Base-by-base conservation (phyloP, 2,329 filamentous ascomycete species). In the Trichoderma endophyticum region DNA sequence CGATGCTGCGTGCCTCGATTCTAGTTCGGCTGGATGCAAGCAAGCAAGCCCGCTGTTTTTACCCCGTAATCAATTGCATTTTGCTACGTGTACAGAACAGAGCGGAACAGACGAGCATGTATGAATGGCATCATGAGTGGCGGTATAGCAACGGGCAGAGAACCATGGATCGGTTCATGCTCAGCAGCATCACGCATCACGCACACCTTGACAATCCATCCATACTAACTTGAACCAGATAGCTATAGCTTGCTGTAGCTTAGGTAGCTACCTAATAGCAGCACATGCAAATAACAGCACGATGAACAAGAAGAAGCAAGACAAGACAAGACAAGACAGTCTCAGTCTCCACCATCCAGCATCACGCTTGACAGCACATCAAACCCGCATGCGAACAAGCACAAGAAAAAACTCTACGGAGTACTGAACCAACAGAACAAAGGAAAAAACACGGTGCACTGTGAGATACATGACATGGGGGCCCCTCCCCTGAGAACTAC, bases 381-480 rank as follows among this genome's bases (percentile, higher is more conserved):
- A 66, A 34, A 56, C 64, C 48, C 64, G 48, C 64, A 67, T 57
- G 12, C 48, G 7, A 28, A 4, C 3, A 18, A 43, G 39, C 39
- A 8, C 43, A 54, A 6, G 3, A 28, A 7, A 61, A 61, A 36
- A 18, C 9, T 12, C 28, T n/a, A 14, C 18, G 2, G 34, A 36
- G 34, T 6, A 34, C 15, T 26, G 5, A 32, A 54, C 28, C 39
- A 51, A 64, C 18, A 32, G 8, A 15, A 28, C 5, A 34, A 21
- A 18, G 24, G 4, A 9, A 34, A 34, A 54, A 51, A 64, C 39
- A 3, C 7, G 64, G 9, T 64, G 60, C 68, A 71, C 68, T 71
- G 68, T 71, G 68, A 64, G 68, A 71, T 71, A 71, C 68, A 57
- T 71, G 56, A n/a, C 57, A 34, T 21, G 57, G 26, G 9, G 9